Evolutionary conservation across 78 protist genomes (phyloP).

Genomic region (Speleostelium caveatum): DNA sequence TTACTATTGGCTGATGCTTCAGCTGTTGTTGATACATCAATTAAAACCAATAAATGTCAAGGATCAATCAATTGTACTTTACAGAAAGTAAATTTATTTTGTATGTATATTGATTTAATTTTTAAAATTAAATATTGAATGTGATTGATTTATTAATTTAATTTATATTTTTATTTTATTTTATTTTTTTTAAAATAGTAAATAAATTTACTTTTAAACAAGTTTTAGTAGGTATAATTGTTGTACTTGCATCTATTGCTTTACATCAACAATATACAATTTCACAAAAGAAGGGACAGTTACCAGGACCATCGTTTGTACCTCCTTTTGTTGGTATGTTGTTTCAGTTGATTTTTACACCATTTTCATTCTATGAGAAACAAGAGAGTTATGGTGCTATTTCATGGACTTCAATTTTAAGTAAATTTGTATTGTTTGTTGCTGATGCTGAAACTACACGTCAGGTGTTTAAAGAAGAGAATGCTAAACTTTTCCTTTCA

Average conservation of each 20-base stretch:
- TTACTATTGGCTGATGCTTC: background rate
- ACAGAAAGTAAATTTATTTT: too few species aligned
- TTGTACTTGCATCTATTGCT: slow-evolving; percentile 49
- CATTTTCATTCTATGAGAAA: slow-evolving; percentile 62
- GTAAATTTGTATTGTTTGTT: slow-evolving; percentile 65
- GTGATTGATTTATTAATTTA: background rate
- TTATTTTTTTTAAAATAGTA: background rate
- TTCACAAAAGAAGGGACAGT: slow-evolving; percentile 30
- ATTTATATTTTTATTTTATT: background rate
- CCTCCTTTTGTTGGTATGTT: slow-evolving; percentile 85
- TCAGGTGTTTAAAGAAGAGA: slow-evolving; percentile 73
- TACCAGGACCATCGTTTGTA: slow-evolving; percentile 83
- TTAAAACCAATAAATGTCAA: too few species aligned
- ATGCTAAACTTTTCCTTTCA: slow-evolving; percentile 63
- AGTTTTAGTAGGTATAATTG: slow-evolving; percentile 56
- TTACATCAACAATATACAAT: slow-evolving; percentile 55
- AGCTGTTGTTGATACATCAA: background rate
- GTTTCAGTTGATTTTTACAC: slow-evolving; percentile 77
- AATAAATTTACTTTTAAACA: slow-evolving; percentile 57
- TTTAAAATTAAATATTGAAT: too few species aligned
- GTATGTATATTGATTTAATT: background rate
- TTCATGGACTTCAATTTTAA: slow-evolving; percentile 75
- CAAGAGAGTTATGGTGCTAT: slow-evolving; percentile 80
- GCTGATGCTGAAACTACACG: slow-evolving; percentile 76
- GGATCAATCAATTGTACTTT: too few species aligned